Evolutionary conservation across 2,329 filamentous ascomycete genomes (phyloP), one percentile per base, ranked within the genome.

Genomic region (Macrophomina phaseolina): DNA sequence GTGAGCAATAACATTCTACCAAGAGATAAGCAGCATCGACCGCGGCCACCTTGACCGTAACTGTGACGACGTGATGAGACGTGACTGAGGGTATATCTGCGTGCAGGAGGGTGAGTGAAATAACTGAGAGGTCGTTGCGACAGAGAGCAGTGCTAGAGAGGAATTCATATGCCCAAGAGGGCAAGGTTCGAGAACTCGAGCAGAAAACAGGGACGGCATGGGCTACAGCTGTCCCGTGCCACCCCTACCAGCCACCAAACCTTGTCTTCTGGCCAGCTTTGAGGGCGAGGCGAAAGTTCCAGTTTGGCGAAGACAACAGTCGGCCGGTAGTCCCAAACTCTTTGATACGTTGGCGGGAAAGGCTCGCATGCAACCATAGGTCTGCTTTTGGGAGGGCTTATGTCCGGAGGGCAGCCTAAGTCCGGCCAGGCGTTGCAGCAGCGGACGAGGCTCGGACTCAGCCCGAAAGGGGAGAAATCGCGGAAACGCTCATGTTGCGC

Each of bases 181-280:
- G 58, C 32, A 62, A 62, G 42, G 45, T 62, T 62, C 45, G 32
- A 48, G 58, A 62, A 62, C 16, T 49, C 45, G n/a, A 32, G 16
- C 30, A 48, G 42, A 46, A 23, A 46, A 30, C 56, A 61, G 56
- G 28, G 42, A 48, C 18, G 40, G 36, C 6, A 48, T 28, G 56
- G 28, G 40, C 58, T 49, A 4, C n/a, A 23, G 16, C 18, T 62
- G 45, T 62, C 30, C 42, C 58, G 58, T 62, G 45, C 58, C 45
- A 32, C 30, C 14, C 9, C 6, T 38, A 23, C 58, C 23, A 49
- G 45, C 58, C 42, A 62, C 58, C 49, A 23, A 62, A 49, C 18
- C 28, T n/a, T 55, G 34, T 38, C 52, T 34, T 34, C 34, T 38
- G 7, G 36, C 11, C 4, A 7, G 36, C 23, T 23, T 23, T 23